Base-by-base conservation (phyloP, 106 monocot species). In the Allium fistulosum region DNA sequence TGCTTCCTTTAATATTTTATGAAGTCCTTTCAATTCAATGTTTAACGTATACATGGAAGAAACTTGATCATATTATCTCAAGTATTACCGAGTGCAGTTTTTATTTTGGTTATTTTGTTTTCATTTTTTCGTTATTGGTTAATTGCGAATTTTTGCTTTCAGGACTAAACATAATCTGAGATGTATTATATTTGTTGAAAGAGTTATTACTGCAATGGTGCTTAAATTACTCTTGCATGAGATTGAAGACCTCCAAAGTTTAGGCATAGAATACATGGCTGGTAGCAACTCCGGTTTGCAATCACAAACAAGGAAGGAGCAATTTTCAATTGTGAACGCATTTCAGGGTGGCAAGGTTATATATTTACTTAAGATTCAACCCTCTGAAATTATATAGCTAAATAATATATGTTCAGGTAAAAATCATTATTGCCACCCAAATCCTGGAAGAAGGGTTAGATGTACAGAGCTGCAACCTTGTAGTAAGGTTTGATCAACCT, bases 371-470 rank as follows among this genome's bases (percentile, higher is more conserved):
- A 9, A 51, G 37, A 37, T 37, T 37, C 37, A 37, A 4, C 37
- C 2, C 2, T 37, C 5, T 37, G 5, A 37, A 37, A 37, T 5
- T 37, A 5, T 37, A 37, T 37, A 4, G 4, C 37, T 37, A 37
- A 37, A 37, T 5, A 37, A 37, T 37, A 4, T 37, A 67, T 37
- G 13, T 74, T 46, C 52, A 89, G 89, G 81, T 80, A 9, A 85
- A 85, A 61, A 65, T 89, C 48, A 89, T 89, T 64, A 75, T 89
- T 66, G 82, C 89, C 45, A 89, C 89, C 5, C 82, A 89, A 37
- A 82, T 89, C 70, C 80, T 89, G 18, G 89, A 89, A 61, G 89
- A 89, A 60, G 89, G 89, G n/a, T 60, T 89, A 46, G 89, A 89
- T 73, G 85, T 89, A 6, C 89, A 80, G 17, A 85, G 85, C 62